Percentiles rank a stretch among this genome's conserved stretches.
These are phyloP conservation scores for Rubroshorea leprosula DNA, from an alignment of 345 rosid species.

Conservation along the genomic window DNA sequence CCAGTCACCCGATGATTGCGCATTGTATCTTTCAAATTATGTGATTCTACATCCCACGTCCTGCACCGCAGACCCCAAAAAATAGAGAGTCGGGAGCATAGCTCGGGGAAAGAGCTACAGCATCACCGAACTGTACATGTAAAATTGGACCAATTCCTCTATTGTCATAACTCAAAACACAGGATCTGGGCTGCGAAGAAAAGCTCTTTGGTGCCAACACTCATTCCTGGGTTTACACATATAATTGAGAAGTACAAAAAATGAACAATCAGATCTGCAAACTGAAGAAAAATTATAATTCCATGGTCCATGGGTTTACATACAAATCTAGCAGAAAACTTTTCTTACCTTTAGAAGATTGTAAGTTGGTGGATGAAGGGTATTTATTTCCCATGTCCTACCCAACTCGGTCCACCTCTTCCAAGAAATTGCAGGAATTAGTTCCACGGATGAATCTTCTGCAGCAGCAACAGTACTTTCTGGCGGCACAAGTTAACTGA, in stretches of 20 bases:
- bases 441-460: background rate
- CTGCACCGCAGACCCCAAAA: no score
- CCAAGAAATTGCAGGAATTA: slow-evolving; percentile 14
- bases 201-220: slow-evolving; percentile 10
- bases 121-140: no score
- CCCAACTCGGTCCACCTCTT: slow-evolving; percentile 18
- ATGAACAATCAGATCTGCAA: background rate
- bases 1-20: no score
- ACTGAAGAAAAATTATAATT: background rate
- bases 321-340: background rate
- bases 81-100: no score
- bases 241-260: slow-evolving; percentile 1
- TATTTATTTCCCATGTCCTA: slow-evolving; percentile 16
- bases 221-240: slow-evolving; percentile 15
- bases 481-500: slow-evolving; percentile 1
- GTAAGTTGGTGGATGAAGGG: slow-evolving; percentile 19
- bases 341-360: slow-evolving; percentile 23
- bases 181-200: background rate
- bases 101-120: no score
- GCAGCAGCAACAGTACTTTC: slow-evolving; percentile 2
- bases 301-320: background rate
- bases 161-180: no score
- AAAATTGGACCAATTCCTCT: no score
- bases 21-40: no score
- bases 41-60: no score